These are phyloP conservation scores for Microcyclosporella mali DNA, from an alignment of 2,329 filamentous ascomycete genomes.

Conservation along the genomic window DNA sequence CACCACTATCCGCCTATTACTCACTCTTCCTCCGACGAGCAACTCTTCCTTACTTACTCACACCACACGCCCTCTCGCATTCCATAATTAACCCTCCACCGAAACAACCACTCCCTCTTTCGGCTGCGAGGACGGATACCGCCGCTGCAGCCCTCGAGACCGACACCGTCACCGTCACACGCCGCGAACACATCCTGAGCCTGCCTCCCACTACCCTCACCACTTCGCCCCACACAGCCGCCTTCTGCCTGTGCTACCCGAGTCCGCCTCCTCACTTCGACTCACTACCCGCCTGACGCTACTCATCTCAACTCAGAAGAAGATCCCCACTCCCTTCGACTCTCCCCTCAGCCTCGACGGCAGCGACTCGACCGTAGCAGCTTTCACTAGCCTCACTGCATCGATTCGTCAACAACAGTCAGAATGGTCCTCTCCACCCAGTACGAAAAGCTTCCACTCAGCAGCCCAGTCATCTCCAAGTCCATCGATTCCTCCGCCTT, in stretches of 20 bases:
- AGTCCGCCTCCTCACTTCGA: neutral
- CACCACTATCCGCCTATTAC: slow-evolving; percentile 1
- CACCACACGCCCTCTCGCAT: neutral
- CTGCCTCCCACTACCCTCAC: slow-evolving; percentile 3
- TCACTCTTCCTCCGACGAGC: neutral
- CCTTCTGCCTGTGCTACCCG: neutral
- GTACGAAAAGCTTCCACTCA: slow-evolving; percentile 18
- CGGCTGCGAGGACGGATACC: slow-evolving; percentile 17
- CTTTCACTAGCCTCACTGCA: slow-evolving; percentile 21
- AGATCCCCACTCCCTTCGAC: too few species aligned
- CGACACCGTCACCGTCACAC: slow-evolving; percentile 2
- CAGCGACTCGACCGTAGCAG: slow-evolving; percentile 16
- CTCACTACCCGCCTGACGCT: slow-evolving; percentile 1
- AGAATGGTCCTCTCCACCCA: slow-evolving; percentile 23
- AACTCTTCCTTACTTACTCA: neutral
- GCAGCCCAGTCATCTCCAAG: slow-evolving; percentile 23
- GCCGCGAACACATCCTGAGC: slow-evolving; percentile 16
- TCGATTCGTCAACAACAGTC: slow-evolving; percentile 9
- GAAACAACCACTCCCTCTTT: slow-evolving; percentile 6
- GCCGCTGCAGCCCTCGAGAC: slow-evolving; percentile 8
- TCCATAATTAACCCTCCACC: slow-evolving; percentile 1
- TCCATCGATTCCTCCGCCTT: slow-evolving; percentile 19
- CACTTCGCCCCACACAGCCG: slow-evolving; percentile 5
- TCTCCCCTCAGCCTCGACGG: slow-evolving; percentile 20
- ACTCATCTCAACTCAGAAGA: neutral